A percentile compares a stretch with the other conserved stretches of the same genome.
Conservation (phyloP, 768 basidiomycete genomes). For the Aureoboletus auriporus region DNA sequence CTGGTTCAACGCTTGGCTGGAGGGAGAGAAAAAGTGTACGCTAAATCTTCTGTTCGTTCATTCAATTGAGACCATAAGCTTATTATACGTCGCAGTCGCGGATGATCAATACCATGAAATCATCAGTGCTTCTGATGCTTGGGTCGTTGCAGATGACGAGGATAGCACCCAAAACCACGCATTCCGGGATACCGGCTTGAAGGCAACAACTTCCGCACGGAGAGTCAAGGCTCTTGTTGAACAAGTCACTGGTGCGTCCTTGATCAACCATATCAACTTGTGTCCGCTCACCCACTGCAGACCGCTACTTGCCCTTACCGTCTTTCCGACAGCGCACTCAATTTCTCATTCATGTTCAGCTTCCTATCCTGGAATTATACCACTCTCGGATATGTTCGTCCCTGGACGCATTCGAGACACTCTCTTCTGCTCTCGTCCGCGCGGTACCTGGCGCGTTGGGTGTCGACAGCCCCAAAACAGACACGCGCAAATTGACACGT, state of each 20-base stretch:
- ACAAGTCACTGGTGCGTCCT: conserved; percentile 76
- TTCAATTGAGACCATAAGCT: not conserved
- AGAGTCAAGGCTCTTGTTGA: conserved; percentile 82
- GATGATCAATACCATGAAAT: conserved; percentile 85
- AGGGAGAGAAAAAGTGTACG: conserved; percentile 87
- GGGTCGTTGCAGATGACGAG: conserved; percentile 74
- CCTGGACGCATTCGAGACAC: conserved; percentile 89
- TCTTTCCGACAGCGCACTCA: conserved; percentile 69
- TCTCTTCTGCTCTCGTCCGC: conserved; percentile 83
- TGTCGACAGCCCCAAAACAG: conserved; percentile 40
- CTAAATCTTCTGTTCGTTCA: conserved; percentile 2
- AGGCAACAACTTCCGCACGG: conserved; percentile 80
- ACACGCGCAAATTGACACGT: conserved; percentile 65
- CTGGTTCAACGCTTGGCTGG: conserved; percentile 91
- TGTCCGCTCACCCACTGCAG: conserved; percentile 34
- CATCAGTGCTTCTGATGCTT: conserved; percentile 78
- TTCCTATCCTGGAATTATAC: conserved; percentile 80
- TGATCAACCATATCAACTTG: not conserved
- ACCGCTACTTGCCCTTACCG: conserved; percentile 89
- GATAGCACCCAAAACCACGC: conserved; percentile 31
- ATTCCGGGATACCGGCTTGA: conserved; percentile 37
- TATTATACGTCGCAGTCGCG: conserved; percentile 54
- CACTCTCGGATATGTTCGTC: conserved; percentile 74
- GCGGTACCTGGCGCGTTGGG: conserved; percentile 90
- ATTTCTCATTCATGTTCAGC: conserved; percentile 81